Conservation (phyloP, 495 filamentous ascomycete species). For the Cladorrhinum samala region DNA sequence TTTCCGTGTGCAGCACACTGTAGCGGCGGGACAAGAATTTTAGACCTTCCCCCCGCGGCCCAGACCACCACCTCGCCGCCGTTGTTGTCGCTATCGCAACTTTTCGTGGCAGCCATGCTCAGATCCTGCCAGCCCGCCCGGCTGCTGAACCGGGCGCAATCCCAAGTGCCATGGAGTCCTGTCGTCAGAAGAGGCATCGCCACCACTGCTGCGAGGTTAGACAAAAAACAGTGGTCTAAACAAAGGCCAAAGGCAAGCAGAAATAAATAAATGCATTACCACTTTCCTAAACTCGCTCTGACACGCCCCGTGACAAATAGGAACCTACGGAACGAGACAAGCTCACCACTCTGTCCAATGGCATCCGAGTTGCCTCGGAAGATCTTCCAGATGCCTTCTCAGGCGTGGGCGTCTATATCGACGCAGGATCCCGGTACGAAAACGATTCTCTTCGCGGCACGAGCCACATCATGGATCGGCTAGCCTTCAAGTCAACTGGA, state of each 20-base stretch:
- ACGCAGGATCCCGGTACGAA: constrained; percentile 94
- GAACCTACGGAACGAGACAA: constrained; percentile 84
- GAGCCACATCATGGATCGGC: constrained; percentile 90
- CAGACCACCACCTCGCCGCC: no score
- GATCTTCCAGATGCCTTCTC: constrained; percentile 93
- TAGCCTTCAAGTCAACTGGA: constrained; percentile 93
- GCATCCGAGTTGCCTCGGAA: constrained; percentile 89
- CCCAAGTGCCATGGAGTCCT: constrained; percentile 13
- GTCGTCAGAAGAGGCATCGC: background rate
- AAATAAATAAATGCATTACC: no score
- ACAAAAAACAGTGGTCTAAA: background rate
- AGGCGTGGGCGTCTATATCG: constrained; percentile 92
- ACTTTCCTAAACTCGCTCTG: background rate
- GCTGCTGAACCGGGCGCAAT: constrained; percentile 14
- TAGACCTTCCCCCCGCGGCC: no score
- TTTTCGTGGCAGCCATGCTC: constrained; percentile 18
- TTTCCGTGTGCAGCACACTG: background rate
- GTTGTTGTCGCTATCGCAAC: background rate
- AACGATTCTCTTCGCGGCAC: constrained; percentile 78
- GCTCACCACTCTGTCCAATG: constrained; percentile 88
- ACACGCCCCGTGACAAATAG: no score
- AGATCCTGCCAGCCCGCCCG: constrained; percentile 22
- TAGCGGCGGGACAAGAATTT: background rate
- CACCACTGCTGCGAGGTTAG: background rate
- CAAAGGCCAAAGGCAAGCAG: constrained; percentile 14